Conservation (phyloP, 257 asterid genomes). For the Scutellaria barbata region DNA sequence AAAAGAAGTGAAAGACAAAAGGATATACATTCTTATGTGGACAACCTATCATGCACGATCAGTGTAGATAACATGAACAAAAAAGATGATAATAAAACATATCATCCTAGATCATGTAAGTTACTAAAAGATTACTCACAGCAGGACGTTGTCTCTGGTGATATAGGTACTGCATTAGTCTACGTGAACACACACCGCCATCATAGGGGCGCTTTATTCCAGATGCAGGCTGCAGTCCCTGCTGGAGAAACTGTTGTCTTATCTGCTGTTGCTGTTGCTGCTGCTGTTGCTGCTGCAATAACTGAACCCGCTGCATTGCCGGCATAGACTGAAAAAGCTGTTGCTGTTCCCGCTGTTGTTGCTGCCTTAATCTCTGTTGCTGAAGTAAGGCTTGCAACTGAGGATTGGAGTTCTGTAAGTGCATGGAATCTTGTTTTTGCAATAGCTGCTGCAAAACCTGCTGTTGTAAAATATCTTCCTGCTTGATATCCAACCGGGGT, state of each 20-base stretch:
- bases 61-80: background rate
- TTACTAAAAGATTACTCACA: constrained; percentile 57
- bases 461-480: constrained; percentile 81
- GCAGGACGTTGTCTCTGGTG: constrained; percentile 93
- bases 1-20: constrained; percentile 19
- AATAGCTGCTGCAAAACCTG: constrained; percentile 80
- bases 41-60: constrained; percentile 1
- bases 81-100: background rate
- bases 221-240: constrained; percentile 68
- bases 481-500: constrained; percentile 90
- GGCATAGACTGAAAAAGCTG: constrained; percentile 83
- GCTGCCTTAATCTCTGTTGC: constrained; percentile 82
- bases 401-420: constrained; percentile 74
- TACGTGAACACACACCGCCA: constrained; percentile 91
- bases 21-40: constrained; percentile 19
- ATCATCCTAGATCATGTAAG: constrained; percentile 8
- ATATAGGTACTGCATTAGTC: constrained; percentile 91
- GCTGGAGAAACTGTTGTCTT: constrained; percentile 75
- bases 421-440: constrained; percentile 74
- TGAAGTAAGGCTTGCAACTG: constrained; percentile 83
- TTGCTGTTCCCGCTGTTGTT: constrained; percentile 55
- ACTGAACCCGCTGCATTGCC: constrained; percentile 78
- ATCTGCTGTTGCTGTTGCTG: constrained; percentile 71
- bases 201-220: constrained; percentile 80
- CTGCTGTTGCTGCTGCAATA: constrained; percentile 79